phyloP scores from a whole-genome alignment of 2,329 filamentous ascomycete genomes.

The Cadophora gregata region DNA sequence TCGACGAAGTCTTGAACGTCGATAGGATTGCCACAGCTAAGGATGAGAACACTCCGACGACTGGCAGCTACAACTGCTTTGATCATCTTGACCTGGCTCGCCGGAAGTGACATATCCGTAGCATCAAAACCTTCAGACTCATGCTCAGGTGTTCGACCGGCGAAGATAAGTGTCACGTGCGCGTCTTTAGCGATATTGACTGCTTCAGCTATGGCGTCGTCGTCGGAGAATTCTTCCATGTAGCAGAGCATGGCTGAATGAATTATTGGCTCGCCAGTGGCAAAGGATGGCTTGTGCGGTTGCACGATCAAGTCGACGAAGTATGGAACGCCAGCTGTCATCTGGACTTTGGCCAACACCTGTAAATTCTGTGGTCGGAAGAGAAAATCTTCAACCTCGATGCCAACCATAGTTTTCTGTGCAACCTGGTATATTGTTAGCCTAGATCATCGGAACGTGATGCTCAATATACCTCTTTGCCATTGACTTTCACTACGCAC shows the following conservation, averaged over 20 bases:
- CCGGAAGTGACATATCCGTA: slow-evolving; percentile 19
- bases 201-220: slow-evolving; percentile 25
- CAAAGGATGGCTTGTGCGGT: slow-evolving; percentile 8
- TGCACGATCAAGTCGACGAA: slow-evolving; percentile 1
- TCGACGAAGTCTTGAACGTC: slow-evolving; percentile 21
- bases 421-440: background rate
- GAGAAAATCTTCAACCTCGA: slow-evolving; percentile 33
- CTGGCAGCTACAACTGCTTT: slow-evolving; percentile 29
- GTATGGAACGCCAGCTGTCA: slow-evolving; percentile 17
- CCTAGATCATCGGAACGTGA: background rate
- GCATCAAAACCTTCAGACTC: slow-evolving; percentile 21
- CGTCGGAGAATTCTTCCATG: slow-evolving; percentile 26
- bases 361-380: slow-evolving; percentile 31
- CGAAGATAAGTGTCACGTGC: slow-evolving; percentile 32
- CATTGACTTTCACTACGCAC: background rate
- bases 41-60: slow-evolving; percentile 26
- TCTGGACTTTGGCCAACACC: background rate
- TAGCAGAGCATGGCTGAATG: slow-evolving; percentile 26
- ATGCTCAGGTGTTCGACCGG: slow-evolving; percentile 17
- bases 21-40: slow-evolving; percentile 35
- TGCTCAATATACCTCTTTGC: background rate
- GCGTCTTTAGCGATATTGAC: slow-evolving; percentile 21
- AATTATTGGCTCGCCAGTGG: slow-evolving; percentile 23
- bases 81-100: slow-evolving; percentile 32
- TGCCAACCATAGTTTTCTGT: background rate